Base-by-base conservation (phyloP, 805 yeast genomes). In the Ogataea henricii region DNA sequence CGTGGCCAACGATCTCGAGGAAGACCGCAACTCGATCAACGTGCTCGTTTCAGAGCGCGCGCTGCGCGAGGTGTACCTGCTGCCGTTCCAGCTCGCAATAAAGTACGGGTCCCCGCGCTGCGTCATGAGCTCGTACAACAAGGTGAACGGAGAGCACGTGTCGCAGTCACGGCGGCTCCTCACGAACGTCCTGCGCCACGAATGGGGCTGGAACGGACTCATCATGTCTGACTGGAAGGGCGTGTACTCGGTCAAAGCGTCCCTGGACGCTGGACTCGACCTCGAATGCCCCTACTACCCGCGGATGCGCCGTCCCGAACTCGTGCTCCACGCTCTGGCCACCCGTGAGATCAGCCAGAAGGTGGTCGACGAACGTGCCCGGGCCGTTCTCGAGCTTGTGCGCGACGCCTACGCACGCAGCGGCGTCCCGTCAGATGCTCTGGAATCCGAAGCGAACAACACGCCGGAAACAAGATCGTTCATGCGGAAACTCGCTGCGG, bases 271-370 rank as follows among this genome's bases (percentile, higher is more conserved):
- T 30, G 87, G 87, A 7, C 64, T 83, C 45, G 84, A 81, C 60
- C 66, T 83, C 55, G 87, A 83, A 63, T 81, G 82, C 84, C 89
- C 89, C 1, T 87, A 87, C 30, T 79, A 81, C 16, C 66, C 82
- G 7, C 60, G 74, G 36, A 73, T 70, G 58, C 68, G 83, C 66
- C 65, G 74, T 52, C 64, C 64, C 1, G 64, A 63, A 22, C 63
- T 70, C 12, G 64, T 79, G 16, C 49, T 67, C 3, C 80, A 74
- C 55, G 71, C 74, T 38, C 68, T 80, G n/a, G 54, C 51, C 45
- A 60, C 70, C 44, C 70, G 71, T 52, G 80, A 76, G 51, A 62
- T 79, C 39, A 72, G 65, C 54, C 48, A 51, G 12, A 69, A 70
- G 41, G 68, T 61, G 3, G 66, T 82, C 35, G 77, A 81, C 55